Percentiles rank a stretch among this genome's conserved stretches.
These are phyloP conservation scores for Suillus americanus DNA, from an alignment of 768 basidiomycete genomes.

Conservation along the genomic window DNA sequence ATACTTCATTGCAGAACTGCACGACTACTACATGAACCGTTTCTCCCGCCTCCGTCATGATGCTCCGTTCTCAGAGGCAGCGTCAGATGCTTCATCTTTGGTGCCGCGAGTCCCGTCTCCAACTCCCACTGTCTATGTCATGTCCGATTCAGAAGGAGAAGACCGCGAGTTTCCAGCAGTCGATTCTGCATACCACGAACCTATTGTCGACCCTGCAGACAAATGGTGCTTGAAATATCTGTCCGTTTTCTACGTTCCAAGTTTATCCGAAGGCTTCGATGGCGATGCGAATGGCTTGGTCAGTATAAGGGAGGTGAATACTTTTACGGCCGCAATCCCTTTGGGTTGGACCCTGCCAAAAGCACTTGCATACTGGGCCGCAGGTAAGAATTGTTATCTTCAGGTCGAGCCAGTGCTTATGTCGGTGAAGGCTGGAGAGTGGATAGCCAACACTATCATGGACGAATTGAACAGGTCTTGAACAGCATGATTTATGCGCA, in stretches of 20 bases:
- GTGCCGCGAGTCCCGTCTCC: not conserved
- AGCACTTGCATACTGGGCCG: conserved; percentile 36
- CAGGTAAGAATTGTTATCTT: conserved; percentile 21
- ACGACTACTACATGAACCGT: conserved; percentile 35
- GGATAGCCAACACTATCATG: conserved; percentile 9
- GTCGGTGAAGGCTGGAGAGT: not conserved
- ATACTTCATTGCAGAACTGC: conserved; percentile 45
- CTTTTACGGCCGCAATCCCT: conserved; percentile 30
- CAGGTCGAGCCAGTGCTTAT: conserved; percentile 25
- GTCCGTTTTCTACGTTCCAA: conserved; percentile 19
- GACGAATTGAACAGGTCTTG: conserved; percentile 16
- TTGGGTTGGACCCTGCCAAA: conserved; percentile 24
- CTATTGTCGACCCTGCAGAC: not conserved
- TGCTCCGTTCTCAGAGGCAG: not conserved
- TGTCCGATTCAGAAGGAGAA: not conserved
- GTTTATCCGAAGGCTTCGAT: conserved; percentile 41
- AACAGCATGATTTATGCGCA: conserved; percentile 23
- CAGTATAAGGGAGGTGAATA: conserved; percentile 34
- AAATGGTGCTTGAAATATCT: not conserved
- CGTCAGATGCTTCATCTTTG: not conserved
- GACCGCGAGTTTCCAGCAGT: too few species aligned
- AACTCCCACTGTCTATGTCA: too few species aligned
- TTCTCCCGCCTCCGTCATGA: not conserved
- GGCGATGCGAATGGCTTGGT: conserved; percentile 41
- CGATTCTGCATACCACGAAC: not conserved